phyloP scores from a whole-genome alignment of 306 rosid genomes.

The Fragaria ananassa region DNA sequence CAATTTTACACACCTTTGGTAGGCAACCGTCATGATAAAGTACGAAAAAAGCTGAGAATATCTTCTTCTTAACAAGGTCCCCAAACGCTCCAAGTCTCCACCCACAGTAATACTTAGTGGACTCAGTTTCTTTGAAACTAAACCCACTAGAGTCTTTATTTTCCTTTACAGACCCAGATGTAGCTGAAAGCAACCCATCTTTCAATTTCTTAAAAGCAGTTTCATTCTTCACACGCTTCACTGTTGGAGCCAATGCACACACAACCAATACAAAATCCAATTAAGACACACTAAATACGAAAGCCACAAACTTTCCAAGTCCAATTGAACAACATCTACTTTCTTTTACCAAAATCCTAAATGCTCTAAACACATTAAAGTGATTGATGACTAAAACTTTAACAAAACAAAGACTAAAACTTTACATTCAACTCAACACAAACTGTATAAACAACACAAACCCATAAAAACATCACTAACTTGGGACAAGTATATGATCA shows the following conservation, averaged over 20 bases:
- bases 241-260: constrained; percentile 42
- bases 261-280: constrained; percentile 19
- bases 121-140: constrained; percentile 38
- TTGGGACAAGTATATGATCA: too few species aligned
- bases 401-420: not conserved
- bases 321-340: not conserved
- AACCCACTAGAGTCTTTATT: constrained; percentile 21
- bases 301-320: not conserved
- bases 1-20: constrained; percentile 54
- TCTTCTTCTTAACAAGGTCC: constrained; percentile 93
- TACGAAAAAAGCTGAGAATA: constrained; percentile 87
- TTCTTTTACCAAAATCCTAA: not conserved
- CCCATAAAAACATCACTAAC: not conserved
- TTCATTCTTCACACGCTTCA: constrained; percentile 39
- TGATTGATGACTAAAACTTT: not conserved
- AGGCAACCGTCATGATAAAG: constrained; percentile 84
- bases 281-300: not conserved
- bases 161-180: constrained; percentile 36
- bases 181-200: constrained; percentile 9
- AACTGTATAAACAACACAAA: not conserved
- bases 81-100: constrained; percentile 77
- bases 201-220: constrained; percentile 27
- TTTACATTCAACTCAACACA: not conserved
- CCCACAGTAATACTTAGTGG: constrained; percentile 72
- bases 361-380: not conserved